Base-by-base conservation (phyloP, 2,329 filamentous ascomycete genomes). In the Pyrenophora seminiperda region DNA sequence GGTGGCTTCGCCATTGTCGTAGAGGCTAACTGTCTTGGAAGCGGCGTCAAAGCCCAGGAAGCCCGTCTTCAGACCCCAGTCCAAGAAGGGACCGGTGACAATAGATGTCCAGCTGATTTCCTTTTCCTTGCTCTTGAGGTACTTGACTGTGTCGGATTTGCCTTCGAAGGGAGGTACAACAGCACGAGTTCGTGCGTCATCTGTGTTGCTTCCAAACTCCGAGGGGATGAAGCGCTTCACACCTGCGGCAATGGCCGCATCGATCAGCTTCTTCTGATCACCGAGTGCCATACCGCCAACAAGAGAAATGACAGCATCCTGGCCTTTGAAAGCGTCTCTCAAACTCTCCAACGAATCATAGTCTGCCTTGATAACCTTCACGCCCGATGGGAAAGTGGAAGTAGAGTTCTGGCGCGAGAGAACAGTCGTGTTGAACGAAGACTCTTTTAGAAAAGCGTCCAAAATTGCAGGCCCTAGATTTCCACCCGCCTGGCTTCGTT, bases 201-300 rank as follows among this genome's bases (percentile, higher is more conserved):
- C 70, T 51, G 60, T 75, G 62, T 72, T 76, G 61, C 71, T 75
- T 30, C 74, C 79, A 54, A 79, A 88, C 56, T 89, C 86, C 29
- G 81, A 82, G 1, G 84, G 83, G 1, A 86, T 77, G 63, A 84
- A 86, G 5, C 83, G 77, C 57, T 80, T 79, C 5, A 88, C 84
- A 1, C 83, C 82, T 1, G 83, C 83, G 3, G 77, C 77, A 20
- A 83, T 73, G 24, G 83, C 79, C 1, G 84, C 85, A 24, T 86
- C 79, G 36, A 87, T 76, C 37, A 87, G 72, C 11, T 72, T 71
- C 39, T 73, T 74, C 61, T 85, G 83, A 1, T 79, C 66, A 2
- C 63, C 67, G 9, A 77, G 65, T 17, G 72, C 72, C 2, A 59
- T 56, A 11, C 73, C 74, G 6, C 74, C 77, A 32, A 83, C 70